Percentiles rank a stretch among this genome's conserved stretches.
phyloP scores from a whole-genome alignment of 495 filamentous ascomycete genomes.

The Cercophora samala region DNA sequence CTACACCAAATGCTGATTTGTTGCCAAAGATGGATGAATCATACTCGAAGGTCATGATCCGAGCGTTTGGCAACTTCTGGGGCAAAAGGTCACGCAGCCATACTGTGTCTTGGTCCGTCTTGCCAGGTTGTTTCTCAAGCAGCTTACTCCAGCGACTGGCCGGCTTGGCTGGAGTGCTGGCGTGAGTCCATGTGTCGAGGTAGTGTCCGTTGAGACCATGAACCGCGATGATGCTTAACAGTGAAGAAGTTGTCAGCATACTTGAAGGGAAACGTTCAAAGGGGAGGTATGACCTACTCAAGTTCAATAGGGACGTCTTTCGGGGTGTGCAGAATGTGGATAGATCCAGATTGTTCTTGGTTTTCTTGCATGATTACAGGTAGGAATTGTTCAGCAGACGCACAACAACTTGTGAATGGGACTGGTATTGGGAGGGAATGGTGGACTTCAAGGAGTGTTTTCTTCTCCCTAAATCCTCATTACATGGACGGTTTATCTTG shows the following conservation, averaged over 20 bases:
- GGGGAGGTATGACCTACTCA: not conserved
- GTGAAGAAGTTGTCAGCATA: not conserved
- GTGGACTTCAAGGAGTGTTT: too few relatives aligned
- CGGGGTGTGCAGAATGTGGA: not conserved
- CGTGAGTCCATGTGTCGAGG: constrained; percentile 39
- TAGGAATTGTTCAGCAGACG: too few relatives aligned
- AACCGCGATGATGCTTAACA: constrained; percentile 40
- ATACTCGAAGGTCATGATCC: constrained; percentile 48
- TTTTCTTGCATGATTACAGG: not conserved
- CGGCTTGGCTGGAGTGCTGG: constrained; percentile 24
- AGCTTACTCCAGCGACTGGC: constrained; percentile 13
- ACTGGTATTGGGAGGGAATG: too few relatives aligned
- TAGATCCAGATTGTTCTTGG: not conserved
- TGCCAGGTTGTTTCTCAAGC: not conserved
- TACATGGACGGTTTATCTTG: too few relatives aligned
- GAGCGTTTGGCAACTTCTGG: constrained; percentile 39
- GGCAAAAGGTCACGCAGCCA: constrained; percentile 49
- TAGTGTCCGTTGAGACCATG: constrained; percentile 43
- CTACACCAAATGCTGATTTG: constrained; percentile 49
- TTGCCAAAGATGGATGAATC: constrained; percentile 44
- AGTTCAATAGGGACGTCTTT: not conserved
- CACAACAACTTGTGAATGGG: too few relatives aligned
- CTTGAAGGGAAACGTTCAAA: not conserved
- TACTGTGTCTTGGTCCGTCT: not conserved
- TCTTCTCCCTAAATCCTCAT: too few relatives aligned